A percentile compares a stretch with the other conserved stretches of the same genome.
Conservation (phyloP, 139 green algal species). For the Eudorina sp. region DNA sequence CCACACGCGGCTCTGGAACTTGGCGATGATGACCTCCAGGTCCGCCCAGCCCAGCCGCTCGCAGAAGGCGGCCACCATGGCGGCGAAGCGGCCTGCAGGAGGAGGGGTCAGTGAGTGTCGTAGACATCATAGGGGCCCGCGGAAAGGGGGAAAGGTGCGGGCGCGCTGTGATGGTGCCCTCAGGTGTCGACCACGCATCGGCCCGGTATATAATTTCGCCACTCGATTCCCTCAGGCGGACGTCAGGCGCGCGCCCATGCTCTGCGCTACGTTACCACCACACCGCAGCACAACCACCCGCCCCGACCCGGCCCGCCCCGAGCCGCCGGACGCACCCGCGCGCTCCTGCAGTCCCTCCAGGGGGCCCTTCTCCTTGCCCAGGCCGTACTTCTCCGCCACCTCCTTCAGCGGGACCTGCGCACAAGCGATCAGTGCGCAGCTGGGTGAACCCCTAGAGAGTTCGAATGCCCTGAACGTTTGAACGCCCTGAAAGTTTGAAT, state of each 20-base stretch:
- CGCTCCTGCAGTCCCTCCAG: conserved; percentile 61
- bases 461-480: too few relatives aligned
- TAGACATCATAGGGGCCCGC: background rate
- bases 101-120: background rate
- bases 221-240: too few relatives aligned
- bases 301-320: background rate
- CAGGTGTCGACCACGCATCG: too few relatives aligned
- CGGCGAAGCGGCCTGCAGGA: conserved; percentile 61
- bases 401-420: conserved; percentile 61
- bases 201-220: too few relatives aligned
- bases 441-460: too few relatives aligned
- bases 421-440: too few relatives aligned
- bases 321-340: conserved; percentile 28
- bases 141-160: background rate
- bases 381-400: conserved; percentile 70
- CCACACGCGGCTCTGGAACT: conserved; percentile 81
- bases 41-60: conserved; percentile 80
- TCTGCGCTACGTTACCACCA: too few relatives aligned
- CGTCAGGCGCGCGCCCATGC: too few relatives aligned
- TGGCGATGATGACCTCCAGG: conserved; percentile 82
- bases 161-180: too few relatives aligned
- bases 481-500: too few relatives aligned
- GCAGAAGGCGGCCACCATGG: conserved; percentile 87
- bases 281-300: too few relatives aligned
- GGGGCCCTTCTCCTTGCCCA: conserved; percentile 51